These are phyloP conservation scores for Onygenales sp. DNA, from an alignment of 2,329 filamentous ascomycete species.

Conservation along the genomic window DNA sequence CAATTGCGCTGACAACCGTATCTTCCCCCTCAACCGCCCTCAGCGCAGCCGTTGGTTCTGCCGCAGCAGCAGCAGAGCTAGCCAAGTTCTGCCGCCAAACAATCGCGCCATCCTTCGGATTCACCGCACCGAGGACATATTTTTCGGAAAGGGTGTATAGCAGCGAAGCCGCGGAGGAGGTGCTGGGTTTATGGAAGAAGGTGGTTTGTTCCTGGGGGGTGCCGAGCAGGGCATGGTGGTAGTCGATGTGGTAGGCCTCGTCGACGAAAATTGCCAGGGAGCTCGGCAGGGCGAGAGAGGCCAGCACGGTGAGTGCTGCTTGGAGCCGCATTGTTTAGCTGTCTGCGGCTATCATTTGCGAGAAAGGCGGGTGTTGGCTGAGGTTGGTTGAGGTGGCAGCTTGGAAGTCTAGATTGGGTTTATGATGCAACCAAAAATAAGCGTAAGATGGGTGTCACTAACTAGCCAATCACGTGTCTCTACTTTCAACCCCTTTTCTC, in stretches of 20 bases:
- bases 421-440: constrained; percentile 1
- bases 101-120: constrained; percentile 72
- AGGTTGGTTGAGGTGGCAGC: not conserved
- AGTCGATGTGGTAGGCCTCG: constrained; percentile 86
- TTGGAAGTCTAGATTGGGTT: not conserved
- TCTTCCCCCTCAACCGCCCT: constrained; percentile 70
- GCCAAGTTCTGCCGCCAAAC: constrained; percentile 76
- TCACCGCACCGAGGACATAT: constrained; percentile 74
- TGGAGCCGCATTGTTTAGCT: constrained; percentile 32
- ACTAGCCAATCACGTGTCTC: no score
- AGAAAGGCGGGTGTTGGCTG: not conserved
- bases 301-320: constrained; percentile 28
- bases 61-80: constrained; percentile 27
- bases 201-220: constrained; percentile 72
- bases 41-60: constrained; percentile 34
- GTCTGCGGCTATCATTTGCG: constrained; percentile 24
- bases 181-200: constrained; percentile 85
- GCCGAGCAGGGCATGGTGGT: constrained; percentile 83
- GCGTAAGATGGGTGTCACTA: no score
- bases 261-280: constrained; percentile 70
- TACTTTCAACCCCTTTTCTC: no score
- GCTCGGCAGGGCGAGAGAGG: constrained; percentile 38
- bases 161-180: constrained; percentile 73
- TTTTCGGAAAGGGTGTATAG: constrained; percentile 86
- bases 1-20: constrained; percentile 65